phyloP scores from a whole-genome alignment of 176 grass and related monocot species.

The Triticum urartu region DNA sequence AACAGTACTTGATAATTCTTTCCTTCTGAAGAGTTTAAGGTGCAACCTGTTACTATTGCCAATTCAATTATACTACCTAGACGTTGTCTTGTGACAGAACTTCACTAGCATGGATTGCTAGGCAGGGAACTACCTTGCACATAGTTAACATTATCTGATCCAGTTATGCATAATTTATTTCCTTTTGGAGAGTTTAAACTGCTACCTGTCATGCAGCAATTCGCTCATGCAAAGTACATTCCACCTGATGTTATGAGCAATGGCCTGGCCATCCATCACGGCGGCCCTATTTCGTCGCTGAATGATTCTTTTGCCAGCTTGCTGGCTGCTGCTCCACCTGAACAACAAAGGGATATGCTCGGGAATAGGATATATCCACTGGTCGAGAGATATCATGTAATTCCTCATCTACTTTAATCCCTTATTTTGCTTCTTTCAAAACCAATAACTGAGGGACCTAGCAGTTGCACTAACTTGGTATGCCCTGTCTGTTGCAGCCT shows the following conservation, averaged over 20 bases:
- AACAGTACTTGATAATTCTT: not conserved
- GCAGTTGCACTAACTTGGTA: not conserved
- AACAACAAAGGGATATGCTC: conserved; percentile 50
- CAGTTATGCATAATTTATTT: not conserved
- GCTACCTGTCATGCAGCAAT: conserved; percentile 32
- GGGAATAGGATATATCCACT: conserved; percentile 62
- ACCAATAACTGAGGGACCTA: not conserved
- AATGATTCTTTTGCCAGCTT: conserved; percentile 47
- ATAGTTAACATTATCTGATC: not conserved
- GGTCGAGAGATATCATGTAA: conserved; percentile 57
- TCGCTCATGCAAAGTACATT: conserved; percentile 47
- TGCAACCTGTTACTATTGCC: not conserved
- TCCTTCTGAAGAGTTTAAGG: not conserved
- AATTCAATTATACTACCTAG: no score
- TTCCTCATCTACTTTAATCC: not conserved
- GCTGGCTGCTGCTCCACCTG: conserved; percentile 33
- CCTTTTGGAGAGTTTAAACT: not conserved
- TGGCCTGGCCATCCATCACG: conserved; percentile 35
- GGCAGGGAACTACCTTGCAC: not conserved
- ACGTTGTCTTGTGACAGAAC: not conserved
- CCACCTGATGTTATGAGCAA: conserved; percentile 41
- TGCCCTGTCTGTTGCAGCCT: conserved; percentile 34
- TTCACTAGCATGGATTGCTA: not conserved
- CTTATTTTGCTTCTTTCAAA: not conserved
- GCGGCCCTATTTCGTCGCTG: conserved; percentile 40